Percentiles rank a stretch among this genome's conserved stretches.
These are phyloP conservation scores for Trametes sp. DNA, from an alignment of 1,284 basidiomycete genomes.

Conservation along the genomic window DNA sequence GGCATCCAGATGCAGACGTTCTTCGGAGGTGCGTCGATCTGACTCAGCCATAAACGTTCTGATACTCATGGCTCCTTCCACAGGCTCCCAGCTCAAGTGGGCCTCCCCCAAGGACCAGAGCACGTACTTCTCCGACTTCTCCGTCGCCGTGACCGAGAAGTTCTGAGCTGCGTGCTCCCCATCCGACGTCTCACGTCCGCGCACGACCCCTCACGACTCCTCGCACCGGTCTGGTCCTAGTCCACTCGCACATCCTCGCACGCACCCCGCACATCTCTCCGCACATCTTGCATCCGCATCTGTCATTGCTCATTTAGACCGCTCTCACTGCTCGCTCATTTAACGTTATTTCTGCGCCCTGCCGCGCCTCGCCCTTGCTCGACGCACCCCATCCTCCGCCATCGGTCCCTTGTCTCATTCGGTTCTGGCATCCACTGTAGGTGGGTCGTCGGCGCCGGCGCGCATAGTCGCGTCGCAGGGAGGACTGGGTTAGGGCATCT, in stretches of 20 bases:
- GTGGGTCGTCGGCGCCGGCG: slow-evolving; percentile 23
- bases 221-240: neutral
- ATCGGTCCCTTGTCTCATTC: neutral
- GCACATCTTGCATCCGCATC: neutral
- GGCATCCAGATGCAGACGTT: slow-evolving; percentile 75
- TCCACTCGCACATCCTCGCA: slow-evolving; percentile 14
- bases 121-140: slow-evolving; percentile 71
- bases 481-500: slow-evolving; percentile 21
- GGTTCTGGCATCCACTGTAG: slow-evolving; percentile 21
- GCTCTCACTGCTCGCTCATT: slow-evolving; percentile 7
- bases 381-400: slow-evolving; percentile 30
- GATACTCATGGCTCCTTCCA: slow-evolving; percentile 16
- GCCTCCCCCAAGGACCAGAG: slow-evolving; percentile 64
- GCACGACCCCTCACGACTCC: slow-evolving; percentile 21
- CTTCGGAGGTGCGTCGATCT: slow-evolving; percentile 59
- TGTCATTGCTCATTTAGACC: slow-evolving; percentile 11
- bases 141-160: slow-evolving; percentile 61
- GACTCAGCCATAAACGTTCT: neutral
- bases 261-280: slow-evolving; percentile 11
- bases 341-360: slow-evolving; percentile 8
- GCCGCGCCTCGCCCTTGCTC: slow-evolving; percentile 26
- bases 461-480: slow-evolving; percentile 26
- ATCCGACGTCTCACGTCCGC: slow-evolving; percentile 12
- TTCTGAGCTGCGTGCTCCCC: slow-evolving; percentile 44
- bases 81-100: slow-evolving; percentile 55